Percentiles rank a stretch among this genome's conserved stretches.
Evolutionary conservation across 2,329 filamentous ascomycete genomes (phyloP).

Genomic region (Incumbomyces lentus): DNA sequence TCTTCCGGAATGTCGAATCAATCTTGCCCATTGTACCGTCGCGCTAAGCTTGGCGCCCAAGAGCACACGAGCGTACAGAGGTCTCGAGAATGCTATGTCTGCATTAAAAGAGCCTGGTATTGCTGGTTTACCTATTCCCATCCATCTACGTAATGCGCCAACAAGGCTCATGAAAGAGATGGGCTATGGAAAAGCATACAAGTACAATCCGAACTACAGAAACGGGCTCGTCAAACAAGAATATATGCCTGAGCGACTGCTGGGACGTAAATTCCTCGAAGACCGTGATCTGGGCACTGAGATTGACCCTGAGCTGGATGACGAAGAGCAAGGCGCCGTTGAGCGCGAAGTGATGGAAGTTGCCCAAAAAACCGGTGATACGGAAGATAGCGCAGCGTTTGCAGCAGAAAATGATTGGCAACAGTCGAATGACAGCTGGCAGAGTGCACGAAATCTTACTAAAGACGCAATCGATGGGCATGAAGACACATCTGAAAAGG

Average conservation of each 20-base stretch:
- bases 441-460: neutral
- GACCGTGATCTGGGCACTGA: constrained; percentile 11
- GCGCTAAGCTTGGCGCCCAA: constrained; percentile 74
- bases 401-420: constrained; percentile 19
- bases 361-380: neutral
- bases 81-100: constrained; percentile 66
- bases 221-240: constrained; percentile 76
- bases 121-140: constrained; percentile 68
- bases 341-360: neutral
- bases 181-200: constrained; percentile 83
- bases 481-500: neutral
- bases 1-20: constrained; percentile 88
- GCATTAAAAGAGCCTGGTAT: constrained; percentile 71
- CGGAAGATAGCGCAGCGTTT: neutral
- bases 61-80: constrained; percentile 76
- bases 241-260: constrained; percentile 72
- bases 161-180: constrained; percentile 88
- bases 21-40: constrained; percentile 75
- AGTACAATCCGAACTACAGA: constrained; percentile 86
- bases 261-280: constrained; percentile 47
- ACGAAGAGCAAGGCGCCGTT: neutral
- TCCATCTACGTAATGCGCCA: constrained; percentile 84
- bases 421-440: neutral
- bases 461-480: neutral
- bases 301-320: constrained; percentile 23